Percentiles rank a stretch among this genome's conserved stretches.
phyloP scores from a whole-genome alignment of 225 moss, liverwort and hornwort genomes.

The Pseudisothecium myosuroides region DNA sequence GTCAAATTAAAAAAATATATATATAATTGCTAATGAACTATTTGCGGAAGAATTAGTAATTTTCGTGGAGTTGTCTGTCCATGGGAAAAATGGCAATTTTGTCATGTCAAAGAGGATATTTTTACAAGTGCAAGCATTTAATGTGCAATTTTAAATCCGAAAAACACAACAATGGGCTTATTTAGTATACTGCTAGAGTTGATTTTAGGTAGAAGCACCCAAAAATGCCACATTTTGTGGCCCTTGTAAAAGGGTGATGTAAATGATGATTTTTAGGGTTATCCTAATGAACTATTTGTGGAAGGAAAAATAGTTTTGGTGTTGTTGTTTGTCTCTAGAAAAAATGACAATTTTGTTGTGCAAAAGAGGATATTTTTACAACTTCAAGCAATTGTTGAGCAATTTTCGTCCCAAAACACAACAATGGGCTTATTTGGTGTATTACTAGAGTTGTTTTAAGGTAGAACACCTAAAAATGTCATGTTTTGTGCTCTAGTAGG shows the following conservation, averaged over 20 bases:
- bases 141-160: accelerated
- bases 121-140: accelerated
- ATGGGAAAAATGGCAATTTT: background rate
- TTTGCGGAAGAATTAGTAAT: background rate
- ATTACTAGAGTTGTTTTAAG: accelerated
- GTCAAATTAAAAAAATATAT: background rate
- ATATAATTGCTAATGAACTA: no score
- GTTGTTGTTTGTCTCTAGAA: accelerated
- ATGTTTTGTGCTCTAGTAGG: no score
- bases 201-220: no score
- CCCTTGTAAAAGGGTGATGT: background rate
- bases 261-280: background rate
- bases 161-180: background rate
- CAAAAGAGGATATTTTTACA: background rate
- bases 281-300: no score
- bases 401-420: accelerated
- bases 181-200: accelerated
- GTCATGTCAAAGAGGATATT: accelerated
- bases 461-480: background rate
- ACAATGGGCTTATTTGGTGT: accelerated
- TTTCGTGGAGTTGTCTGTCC: accelerated
- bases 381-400: accelerated
- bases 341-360: accelerated
- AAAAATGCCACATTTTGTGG: background rate
- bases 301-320: background rate